phyloP scores from a whole-genome alignment of 2,329 filamentous ascomycete genomes.

The Colletotrichum simmondsii region DNA sequence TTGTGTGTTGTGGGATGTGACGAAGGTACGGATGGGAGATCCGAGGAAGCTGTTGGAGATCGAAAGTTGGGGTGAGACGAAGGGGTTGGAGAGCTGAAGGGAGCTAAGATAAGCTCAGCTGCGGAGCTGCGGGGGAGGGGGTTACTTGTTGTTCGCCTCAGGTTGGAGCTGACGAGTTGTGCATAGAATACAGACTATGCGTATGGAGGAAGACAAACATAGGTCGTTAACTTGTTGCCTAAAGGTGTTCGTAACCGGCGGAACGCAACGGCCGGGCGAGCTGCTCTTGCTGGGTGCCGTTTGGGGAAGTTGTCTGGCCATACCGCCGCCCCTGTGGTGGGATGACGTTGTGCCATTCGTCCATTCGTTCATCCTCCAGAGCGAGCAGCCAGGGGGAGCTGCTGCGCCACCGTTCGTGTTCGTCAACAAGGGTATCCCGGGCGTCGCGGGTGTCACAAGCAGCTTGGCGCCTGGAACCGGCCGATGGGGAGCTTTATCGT shows the following conservation, averaged over 20 bases:
- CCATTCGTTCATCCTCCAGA: constrained; percentile 5
- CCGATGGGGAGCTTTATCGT: neutral
- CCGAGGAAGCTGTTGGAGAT: neutral
- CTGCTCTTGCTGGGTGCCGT: neutral
- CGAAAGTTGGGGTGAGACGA: neutral
- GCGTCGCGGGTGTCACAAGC: neutral
- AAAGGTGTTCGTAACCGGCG: neutral
- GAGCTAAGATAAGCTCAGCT: constrained; percentile 7
- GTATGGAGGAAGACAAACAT: too few relatives aligned
- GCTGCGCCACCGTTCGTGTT: constrained; percentile 19
- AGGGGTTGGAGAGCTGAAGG: neutral
- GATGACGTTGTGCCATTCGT: constrained; percentile 29
- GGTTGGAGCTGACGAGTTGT: neutral
- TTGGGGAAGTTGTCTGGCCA: constrained; percentile 6
- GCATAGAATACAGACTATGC: neutral
- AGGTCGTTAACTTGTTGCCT: neutral
- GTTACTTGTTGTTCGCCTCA: neutral
- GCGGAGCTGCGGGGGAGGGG: constrained; percentile 12
- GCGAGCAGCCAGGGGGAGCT: constrained; percentile 17
- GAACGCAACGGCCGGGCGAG: neutral
- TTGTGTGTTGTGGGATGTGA: neutral
- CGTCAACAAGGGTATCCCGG: neutral
- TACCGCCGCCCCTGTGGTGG: constrained; percentile 16
- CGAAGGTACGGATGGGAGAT: neutral
- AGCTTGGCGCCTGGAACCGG: constrained; percentile 1